These are phyloP conservation scores for Strobilomyces dryophilus DNA, from an alignment of 768 basidiomycete genomes.

Conservation along the genomic window DNA sequence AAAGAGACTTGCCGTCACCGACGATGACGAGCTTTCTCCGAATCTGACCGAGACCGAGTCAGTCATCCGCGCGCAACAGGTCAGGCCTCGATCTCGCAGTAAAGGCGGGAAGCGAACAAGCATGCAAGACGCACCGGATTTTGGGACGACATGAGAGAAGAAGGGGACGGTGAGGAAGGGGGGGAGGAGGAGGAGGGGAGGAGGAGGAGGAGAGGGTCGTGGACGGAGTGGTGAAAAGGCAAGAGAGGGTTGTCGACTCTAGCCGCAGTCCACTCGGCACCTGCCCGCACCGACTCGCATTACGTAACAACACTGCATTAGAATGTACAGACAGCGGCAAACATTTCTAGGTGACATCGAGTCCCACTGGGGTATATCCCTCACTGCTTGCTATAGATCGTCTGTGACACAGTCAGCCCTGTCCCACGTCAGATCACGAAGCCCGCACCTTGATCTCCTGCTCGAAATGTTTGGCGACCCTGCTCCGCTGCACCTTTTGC, in stretches of 20 bases:
- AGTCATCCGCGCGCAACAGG: too few species aligned
- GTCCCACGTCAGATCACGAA: neutral
- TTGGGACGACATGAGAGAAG: conserved; percentile 42
- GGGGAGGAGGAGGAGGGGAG: neutral
- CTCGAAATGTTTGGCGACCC: conserved; percentile 62
- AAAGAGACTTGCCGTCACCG: conserved; percentile 73
- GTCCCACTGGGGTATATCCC: too few species aligned
- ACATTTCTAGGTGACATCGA: neutral
- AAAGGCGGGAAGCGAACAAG: neutral
- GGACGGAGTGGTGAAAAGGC: conserved; percentile 14
- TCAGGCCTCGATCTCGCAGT: too few species aligned
- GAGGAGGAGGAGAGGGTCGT: neutral
- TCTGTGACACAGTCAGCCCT: conserved; percentile 17
- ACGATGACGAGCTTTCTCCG: conserved; percentile 95
- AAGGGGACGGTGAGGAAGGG: neutral
- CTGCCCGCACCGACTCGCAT: conserved; percentile 22
- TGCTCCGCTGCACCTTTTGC: conserved; percentile 82
- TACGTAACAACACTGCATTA: conserved; percentile 17
- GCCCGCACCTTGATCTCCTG: conserved; percentile 53
- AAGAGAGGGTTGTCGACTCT: conserved; percentile 17
- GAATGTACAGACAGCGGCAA: conserved; percentile 1
- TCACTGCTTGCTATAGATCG: conserved; percentile 10
- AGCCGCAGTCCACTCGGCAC: conserved; percentile 26
- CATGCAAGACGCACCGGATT: conserved; percentile 48
- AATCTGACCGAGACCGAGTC: conserved; percentile 48